These are phyloP conservation scores for Mimosa pudica DNA, from an alignment of 306 rosid genomes.

Conservation along the genomic window DNA sequence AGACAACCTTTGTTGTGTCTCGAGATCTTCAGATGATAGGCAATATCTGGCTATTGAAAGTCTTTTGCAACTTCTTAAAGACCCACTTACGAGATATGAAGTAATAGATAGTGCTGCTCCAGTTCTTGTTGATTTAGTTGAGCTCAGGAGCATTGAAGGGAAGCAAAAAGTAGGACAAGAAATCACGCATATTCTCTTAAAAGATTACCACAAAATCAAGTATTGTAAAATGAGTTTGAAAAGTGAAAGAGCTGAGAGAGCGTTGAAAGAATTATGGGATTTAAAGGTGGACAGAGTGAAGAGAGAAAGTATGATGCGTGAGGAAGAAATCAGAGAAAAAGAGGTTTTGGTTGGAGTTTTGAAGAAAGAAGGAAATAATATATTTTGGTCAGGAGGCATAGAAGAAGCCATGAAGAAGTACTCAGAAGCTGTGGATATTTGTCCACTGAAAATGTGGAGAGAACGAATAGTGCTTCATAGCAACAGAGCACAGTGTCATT, in stretches of 20 bases:
- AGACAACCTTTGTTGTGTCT: conserved; percentile 45
- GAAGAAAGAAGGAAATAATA: conserved; percentile 53
- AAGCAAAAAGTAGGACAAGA: conserved; percentile 50
- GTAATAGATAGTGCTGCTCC: conserved; percentile 44
- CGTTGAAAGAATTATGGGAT: conserved; percentile 62
- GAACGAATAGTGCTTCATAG: conserved; percentile 71
- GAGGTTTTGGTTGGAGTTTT: conserved; percentile 36
- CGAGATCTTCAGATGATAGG: conserved; percentile 67
- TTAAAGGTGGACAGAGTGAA: conserved; percentile 63
- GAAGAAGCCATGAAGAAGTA: conserved; percentile 55
- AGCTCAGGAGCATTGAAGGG: conserved; percentile 40
- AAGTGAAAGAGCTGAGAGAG: conserved; percentile 46
- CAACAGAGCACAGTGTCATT: conserved; percentile 71
- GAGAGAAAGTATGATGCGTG: conserved; percentile 55
- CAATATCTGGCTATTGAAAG: conserved; percentile 56
- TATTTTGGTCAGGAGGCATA: conserved; percentile 51
- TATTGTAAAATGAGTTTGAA: conserved; percentile 50
- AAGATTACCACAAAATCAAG: conserved; percentile 68
- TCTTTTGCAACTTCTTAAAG: conserved; percentile 60
- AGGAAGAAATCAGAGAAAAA: conserved; percentile 52
- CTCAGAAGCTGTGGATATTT: conserved; percentile 58
- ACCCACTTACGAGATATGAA: conserved; percentile 54
- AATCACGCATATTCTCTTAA: conserved; percentile 51
- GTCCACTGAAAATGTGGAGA: conserved; percentile 43
- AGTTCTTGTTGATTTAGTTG: conserved; percentile 60